A percentile compares a stretch with the other conserved stretches of the same genome.
These are phyloP conservation scores for Imleria badia DNA, from an alignment of 768 basidiomycete species.

Conservation along the genomic window DNA sequence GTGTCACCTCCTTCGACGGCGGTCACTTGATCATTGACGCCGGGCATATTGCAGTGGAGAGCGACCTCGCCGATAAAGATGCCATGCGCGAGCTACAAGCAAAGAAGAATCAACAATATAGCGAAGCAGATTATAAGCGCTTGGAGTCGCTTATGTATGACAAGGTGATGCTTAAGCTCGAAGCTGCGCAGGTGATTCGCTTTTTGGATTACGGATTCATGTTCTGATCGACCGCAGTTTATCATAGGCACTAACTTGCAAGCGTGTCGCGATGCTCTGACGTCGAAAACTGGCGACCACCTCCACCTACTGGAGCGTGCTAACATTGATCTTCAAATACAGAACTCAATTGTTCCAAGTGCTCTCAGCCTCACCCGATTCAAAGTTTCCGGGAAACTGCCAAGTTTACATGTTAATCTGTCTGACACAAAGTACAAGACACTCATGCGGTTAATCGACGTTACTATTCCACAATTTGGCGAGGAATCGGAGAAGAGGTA, in stretches of 20 bases:
- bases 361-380: constrained; percentile 81
- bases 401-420: constrained; percentile 84
- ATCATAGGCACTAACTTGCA: constrained; percentile 83
- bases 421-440: constrained; percentile 90
- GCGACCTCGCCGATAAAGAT: constrained; percentile 83
- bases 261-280: constrained; percentile 78
- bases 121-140: constrained; percentile 79
- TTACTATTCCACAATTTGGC: constrained; percentile 83
- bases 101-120: constrained; percentile 83
- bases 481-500: constrained; percentile 34
- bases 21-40: constrained; percentile 92
- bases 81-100: constrained; percentile 73
- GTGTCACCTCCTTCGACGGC: constrained; percentile 73
- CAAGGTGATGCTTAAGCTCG: constrained; percentile 74
- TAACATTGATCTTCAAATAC: constrained; percentile 83
- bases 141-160: constrained; percentile 97
- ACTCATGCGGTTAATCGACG: constrained; percentile 89
- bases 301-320: constrained; percentile 92
- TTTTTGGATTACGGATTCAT: background rate
- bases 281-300: constrained; percentile 50
- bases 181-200: constrained; percentile 81
- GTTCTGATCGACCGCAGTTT: constrained; percentile 53
- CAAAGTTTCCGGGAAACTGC: constrained; percentile 88
- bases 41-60: constrained; percentile 93
- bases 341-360: constrained; percentile 89